Base-by-base conservation (phyloP, 441 rosid species). In the Gossypium davidsonii region DNA sequence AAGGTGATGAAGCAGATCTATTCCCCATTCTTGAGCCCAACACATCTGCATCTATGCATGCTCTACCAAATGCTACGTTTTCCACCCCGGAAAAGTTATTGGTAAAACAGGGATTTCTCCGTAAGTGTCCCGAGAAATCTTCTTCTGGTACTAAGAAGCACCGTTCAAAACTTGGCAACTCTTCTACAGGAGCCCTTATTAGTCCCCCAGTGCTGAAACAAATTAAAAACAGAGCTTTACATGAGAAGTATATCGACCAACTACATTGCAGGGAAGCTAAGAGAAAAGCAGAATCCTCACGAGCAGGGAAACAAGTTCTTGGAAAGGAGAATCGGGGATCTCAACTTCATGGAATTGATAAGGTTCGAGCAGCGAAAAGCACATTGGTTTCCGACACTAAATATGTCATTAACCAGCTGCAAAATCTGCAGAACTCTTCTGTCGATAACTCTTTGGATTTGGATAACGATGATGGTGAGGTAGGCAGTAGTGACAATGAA, bases 161-260 rank as follows among this genome's bases (percentile, higher is more conserved):
- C 4, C 81, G 65, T 48, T 78, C 87, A 59, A 84, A 89, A 73
- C 83, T 83, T 26, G 73, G 73, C 44, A 59, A 73, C 70, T 78
- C 80, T 26, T 10, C 51, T 1, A 21, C 10, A 52, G 53, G 25
- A 0, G 77, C 75, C 70, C 74, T 86, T 61, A 70, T 81, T 25
- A 94, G 93, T 31, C 94, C 98, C 4, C 89, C 85, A 3, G 98
- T 94, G 6, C 71, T 94, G 78, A 94, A 94, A 74, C 94, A 66
- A 76, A 87, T 94, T 0, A 88, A 90, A 73, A 89, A 89, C 82
- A 84, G 68, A 78, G 89, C 87, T 9, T 82, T 94, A 79, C 97
- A 94, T 81, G 99, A 94, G 78, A 92, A 85, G 78, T 91, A 92
- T 73, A 86, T 94, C 10, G 96, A 94, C 74, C 94, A 85, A 63